Evolutionary conservation across 108 stramenopile genomes (phyloP).

Genomic region (Cyclostephanos tholiformis): DNA sequence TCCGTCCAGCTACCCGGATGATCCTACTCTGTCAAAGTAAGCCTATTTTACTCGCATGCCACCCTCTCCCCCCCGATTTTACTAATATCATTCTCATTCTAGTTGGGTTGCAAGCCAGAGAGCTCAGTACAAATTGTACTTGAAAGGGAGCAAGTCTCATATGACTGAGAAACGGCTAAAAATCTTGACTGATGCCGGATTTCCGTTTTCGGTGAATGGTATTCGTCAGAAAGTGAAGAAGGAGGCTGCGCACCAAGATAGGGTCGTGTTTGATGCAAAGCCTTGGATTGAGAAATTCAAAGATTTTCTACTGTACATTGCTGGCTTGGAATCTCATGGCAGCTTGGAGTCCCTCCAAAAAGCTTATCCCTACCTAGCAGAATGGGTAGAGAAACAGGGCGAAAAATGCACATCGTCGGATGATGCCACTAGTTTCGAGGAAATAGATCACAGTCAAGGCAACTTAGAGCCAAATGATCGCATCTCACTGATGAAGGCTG

Average conservation of each 20-base stretch:
- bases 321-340: slow-evolving; percentile 4
- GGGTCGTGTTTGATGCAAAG: slow-evolving; percentile 36
- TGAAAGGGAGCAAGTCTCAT: slow-evolving; percentile 31
- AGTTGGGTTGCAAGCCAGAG: slow-evolving; percentile 44
- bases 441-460: neutral
- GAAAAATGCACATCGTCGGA: slow-evolving; percentile 2
- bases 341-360: slow-evolving; percentile 28
- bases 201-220: slow-evolving; percentile 37
- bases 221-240: slow-evolving; percentile 35
- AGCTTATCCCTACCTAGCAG: slow-evolving; percentile 22
- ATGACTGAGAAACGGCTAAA: slow-evolving; percentile 43
- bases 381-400: slow-evolving; percentile 33
- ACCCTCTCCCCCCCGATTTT: neutral
- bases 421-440: neutral
- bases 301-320: slow-evolving; percentile 32
- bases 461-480: slow-evolving; percentile 14
- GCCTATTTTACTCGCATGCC: neutral
- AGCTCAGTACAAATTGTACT: slow-evolving; percentile 44
- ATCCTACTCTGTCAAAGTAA: slow-evolving; percentile 43
- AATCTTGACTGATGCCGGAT: slow-evolving; percentile 38
- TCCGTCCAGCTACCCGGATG: slow-evolving; percentile 35
- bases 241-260: slow-evolving; percentile 43
- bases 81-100: neutral
- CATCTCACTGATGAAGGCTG: slow-evolving; percentile 19
- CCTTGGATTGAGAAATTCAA: slow-evolving; percentile 44